phyloP scores from a whole-genome alignment of 345 rosid genomes.

The Excoecaria agallocha region DNA sequence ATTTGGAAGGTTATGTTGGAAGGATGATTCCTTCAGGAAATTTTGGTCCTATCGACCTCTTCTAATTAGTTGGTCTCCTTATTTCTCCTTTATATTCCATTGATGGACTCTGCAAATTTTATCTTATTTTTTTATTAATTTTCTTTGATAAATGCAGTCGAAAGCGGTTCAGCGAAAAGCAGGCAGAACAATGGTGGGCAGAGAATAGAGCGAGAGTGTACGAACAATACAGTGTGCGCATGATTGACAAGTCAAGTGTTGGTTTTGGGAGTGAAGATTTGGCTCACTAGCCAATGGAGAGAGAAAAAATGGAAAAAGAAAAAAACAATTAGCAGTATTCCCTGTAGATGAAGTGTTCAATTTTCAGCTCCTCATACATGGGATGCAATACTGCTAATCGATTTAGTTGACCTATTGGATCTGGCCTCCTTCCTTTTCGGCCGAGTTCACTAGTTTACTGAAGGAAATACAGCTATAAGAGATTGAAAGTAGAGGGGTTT shows the following conservation, averaged over 20 bases:
- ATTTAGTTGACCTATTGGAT: slow-evolving; percentile 20
- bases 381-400: slow-evolving; percentile 29
- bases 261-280: slow-evolving; percentile 76
- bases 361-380: slow-evolving; percentile 19
- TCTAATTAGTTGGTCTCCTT: not conserved
- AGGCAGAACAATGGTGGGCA: slow-evolving; percentile 98
- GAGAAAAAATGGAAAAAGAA: too few relatives aligned
- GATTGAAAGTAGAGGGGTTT: slow-evolving; percentile 24
- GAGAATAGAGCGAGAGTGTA: slow-evolving; percentile 84
- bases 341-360: slow-evolving; percentile 33
- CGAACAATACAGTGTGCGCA: too few relatives aligned
- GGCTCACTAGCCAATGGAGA: slow-evolving; percentile 37
- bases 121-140: too few relatives aligned
- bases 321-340: not conserved
- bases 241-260: slow-evolving; percentile 72
- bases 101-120: too few relatives aligned
- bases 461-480: slow-evolving; percentile 25
- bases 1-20: not conserved
- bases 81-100: not conserved
- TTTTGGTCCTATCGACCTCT: not conserved
- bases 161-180: slow-evolving; percentile 85
- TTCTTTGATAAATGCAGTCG: slow-evolving; percentile 70
- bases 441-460: not conserved
- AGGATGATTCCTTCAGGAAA: not conserved
- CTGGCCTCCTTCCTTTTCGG: slow-evolving; percentile 22